Evolutionary conservation across 345 rosid species (phyloP), one percentile per base, ranked within the genome.

Genomic region (Garcia nutans): DNA sequence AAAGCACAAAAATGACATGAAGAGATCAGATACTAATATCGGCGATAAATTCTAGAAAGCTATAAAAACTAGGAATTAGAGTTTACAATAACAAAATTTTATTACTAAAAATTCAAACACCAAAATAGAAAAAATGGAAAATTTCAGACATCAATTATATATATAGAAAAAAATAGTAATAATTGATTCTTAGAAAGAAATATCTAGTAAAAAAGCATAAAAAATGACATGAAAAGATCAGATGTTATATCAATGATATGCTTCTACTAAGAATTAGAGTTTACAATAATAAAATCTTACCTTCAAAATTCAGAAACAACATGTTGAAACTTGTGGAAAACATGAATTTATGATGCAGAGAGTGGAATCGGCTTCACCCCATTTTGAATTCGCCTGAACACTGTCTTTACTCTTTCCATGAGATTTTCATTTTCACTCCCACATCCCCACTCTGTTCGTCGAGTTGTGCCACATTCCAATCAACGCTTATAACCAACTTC

Each of bases 371-470:
- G 97, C 74, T 84, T 93, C 74, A 91, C 96, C 7, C 96, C 90
- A 61, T 89, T 86, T 64, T 85, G 96, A 74, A 95, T 95, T 72
- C 94, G 79, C 65, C 63, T 74, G 72, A 84, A 93, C 16, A 93
- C 97, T 33, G 81, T 74, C 69, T 79, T 84, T 24, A 95, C 94
- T 74, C 96, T 86, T 80, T 95, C 99, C 84, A 86, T 93, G 4
- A 95, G 90, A 68, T 94, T 96, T 82, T 86, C 93, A 77, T 91
- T 90, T 78, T 88, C 92, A 28, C 97, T 85, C 91, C 97, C 24
- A 95, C 96, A n/a, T 89, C 93, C 61, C 99, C 99, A 10, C 84
- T 90, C 84, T 86, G 88, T 84, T 88, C 91, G 82, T 93, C 93
- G 0, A 95, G 91, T 73, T 83, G 76, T 5, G 97, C 97, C 8